Conservation (phyloP, 1,284 basidiomycete species). For the Xerocomus nothofagi region DNA sequence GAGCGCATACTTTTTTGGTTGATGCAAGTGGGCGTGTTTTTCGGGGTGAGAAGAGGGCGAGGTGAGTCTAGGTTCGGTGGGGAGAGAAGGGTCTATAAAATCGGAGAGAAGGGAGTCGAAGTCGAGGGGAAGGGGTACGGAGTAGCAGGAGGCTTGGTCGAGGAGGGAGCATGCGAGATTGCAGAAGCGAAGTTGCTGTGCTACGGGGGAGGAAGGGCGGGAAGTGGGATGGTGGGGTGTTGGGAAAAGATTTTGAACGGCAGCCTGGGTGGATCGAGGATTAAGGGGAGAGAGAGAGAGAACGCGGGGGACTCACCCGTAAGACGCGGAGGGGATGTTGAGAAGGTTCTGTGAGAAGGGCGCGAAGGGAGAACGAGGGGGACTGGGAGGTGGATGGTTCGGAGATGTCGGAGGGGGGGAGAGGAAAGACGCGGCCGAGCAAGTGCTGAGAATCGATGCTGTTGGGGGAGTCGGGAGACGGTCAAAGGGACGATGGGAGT, state of each 20-base stretch:
- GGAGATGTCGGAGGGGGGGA: conserved; percentile 40
- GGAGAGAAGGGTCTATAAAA: conserved; percentile 25
- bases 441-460: conserved; percentile 73
- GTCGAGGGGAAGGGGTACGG: conserved; percentile 46
- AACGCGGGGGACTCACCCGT: conserved; percentile 39
- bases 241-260: conserved; percentile 65
- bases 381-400: conserved; percentile 39
- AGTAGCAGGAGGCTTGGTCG: conserved; percentile 60
- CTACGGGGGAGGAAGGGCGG: conserved; percentile 56
- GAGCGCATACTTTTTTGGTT: conserved; percentile 61
- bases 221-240: conserved; percentile 65
- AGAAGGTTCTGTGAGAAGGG: conserved; percentile 55
- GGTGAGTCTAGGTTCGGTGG: conserved; percentile 28
- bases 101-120: conserved; percentile 46
- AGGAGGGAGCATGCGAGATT: conserved; percentile 68
- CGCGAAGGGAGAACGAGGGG: conserved; percentile 57
- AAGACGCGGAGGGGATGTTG: conserved; percentile 54
- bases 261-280: conserved; percentile 42
- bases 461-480: conserved; percentile 10
- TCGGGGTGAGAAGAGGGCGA: conserved; percentile 14
- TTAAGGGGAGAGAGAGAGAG: conserved; percentile 13
- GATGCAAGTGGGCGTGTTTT: conserved; percentile 27
- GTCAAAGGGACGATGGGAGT: background rate
- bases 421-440: conserved; percentile 75
- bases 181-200: conserved; percentile 72